These are phyloP conservation scores for Anthracocystis panici-leucophaei DNA, from an alignment of 1,284 basidiomycete species.

Conservation along the genomic window DNA sequence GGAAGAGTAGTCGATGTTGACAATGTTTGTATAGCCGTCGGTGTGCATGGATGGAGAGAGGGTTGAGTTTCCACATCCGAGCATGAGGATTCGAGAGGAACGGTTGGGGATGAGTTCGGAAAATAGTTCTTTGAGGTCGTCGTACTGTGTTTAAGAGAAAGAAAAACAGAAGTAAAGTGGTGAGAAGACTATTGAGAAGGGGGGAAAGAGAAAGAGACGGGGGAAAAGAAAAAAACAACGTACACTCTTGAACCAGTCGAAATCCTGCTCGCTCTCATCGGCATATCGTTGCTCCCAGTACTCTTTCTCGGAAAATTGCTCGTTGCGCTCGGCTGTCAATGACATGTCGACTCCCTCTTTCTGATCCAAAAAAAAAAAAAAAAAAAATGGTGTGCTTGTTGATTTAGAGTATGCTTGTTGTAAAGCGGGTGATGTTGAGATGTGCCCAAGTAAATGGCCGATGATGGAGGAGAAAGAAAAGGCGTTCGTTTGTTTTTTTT, in stretches of 20 bases:
- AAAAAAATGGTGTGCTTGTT: too few species aligned
- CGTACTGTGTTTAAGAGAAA: neutral
- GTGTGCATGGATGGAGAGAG: conserved; percentile 56
- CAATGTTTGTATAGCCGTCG: conserved; percentile 56
- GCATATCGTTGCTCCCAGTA: conserved; percentile 66
- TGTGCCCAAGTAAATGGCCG: neutral
- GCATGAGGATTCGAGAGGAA: conserved; percentile 58
- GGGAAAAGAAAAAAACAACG: neutral
- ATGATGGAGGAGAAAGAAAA: conserved; percentile 4
- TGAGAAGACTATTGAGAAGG: too few species aligned
- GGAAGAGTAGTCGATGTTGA: conserved; percentile 59
- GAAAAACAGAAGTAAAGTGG: neutral
- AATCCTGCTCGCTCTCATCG: conserved; percentile 42
- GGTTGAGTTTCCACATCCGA: conserved; percentile 65
- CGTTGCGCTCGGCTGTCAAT: conserved; percentile 47
- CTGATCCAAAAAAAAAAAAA: too few species aligned
- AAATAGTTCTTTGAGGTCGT: conserved; percentile 36
- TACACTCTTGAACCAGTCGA: conserved; percentile 65
- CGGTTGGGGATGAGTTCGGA: conserved; percentile 53
- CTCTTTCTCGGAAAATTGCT: conserved; percentile 53
- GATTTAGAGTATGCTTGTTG: neutral
- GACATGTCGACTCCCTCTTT: too few species aligned
- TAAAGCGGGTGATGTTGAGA: too few species aligned
- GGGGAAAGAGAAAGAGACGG: neutral
- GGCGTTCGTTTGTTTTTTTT: neutral